Base-by-base conservation (phyloP, 2,329 filamentous ascomycete species). In the Microthyrium microscopicum region DNA sequence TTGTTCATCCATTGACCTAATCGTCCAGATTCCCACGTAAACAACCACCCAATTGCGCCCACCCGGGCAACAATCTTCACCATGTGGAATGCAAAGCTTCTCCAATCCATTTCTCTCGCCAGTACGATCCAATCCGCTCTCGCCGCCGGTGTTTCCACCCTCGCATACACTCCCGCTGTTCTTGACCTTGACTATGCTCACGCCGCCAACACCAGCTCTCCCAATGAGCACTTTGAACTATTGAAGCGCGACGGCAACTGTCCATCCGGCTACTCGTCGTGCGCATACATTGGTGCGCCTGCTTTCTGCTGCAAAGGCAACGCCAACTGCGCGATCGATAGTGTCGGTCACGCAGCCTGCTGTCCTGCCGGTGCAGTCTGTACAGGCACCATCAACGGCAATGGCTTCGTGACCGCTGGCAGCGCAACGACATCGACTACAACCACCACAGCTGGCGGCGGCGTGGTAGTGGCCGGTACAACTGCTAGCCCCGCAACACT, bases 321-420 rank as follows among this genome's bases (percentile, higher is more conserved):
- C 31, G 61, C 66, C 16, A 56, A 60, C 36, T 76, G 71, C 53
- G 61, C 64, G 26, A 58, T 61, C 32, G 71, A 76, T 49, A 51
- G 52, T 26, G 64, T 60, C 24, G 60, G 68, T 34, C 58, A 72
- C 39, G 63, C 74, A 34, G 71, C 70, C 17, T 76, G 71, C 56
- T 76, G 71, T 51, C 69, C 69, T 1, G 57, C 52, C 18, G 62
- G 65, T 32, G 64, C 64, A 11, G 61, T 55, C 19, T 76, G 71
- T 45, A 73, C 70, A 0, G 71, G 71, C 2, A 61, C 56, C 6
- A 57, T 73, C 7, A 50, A 40, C 16, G 20, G 27, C 17, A 15
- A 25, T 30, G 27, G 22, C 19, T 20, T 40, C 7, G 4, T 39
- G 40, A 11, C 33, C 56, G 1, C 50, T 44, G 20, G 43, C 44